Evolutionary conservation across 257 asterid species (phyloP).

Genomic region (Echium plantagineum): DNA sequence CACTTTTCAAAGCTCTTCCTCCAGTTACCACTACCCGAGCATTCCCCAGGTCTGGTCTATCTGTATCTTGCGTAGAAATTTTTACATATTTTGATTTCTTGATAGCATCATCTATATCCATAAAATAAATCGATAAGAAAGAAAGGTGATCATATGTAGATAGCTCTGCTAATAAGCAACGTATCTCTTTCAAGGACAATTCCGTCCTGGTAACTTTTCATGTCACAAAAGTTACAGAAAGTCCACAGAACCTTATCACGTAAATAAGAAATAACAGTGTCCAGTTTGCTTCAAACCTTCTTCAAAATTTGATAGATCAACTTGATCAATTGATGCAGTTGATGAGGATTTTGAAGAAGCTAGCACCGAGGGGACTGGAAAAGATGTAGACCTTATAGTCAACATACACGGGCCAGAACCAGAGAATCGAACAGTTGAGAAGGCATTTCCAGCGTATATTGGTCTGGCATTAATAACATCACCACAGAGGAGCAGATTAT

Average conservation of each 20-base stretch:
- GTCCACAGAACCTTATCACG: neutral
- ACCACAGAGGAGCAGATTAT: neutral
- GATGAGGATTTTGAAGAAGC: conserved; percentile 38
- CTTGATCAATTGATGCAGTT: conserved; percentile 49
- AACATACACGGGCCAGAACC: conserved; percentile 87
- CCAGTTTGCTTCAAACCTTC: conserved; percentile 49
- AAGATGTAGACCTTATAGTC: conserved; percentile 84
- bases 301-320: conserved; percentile 60
- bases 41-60: conserved; percentile 87
- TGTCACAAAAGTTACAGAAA: neutral
- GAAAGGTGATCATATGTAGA: neutral
- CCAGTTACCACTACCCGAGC: conserved; percentile 82
- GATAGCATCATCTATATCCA: conserved; percentile 46
- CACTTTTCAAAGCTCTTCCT: conserved; percentile 89
- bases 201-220: neutral
- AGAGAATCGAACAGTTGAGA: conserved; percentile 67
- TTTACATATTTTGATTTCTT: conserved; percentile 62
- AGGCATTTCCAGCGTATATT: conserved; percentile 96
- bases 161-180: conserved; percentile 6
- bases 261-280: neutral
- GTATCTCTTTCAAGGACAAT: neutral
- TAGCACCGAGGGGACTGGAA: conserved; percentile 30
- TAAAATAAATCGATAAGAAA: conserved; percentile 3
- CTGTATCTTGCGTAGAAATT: conserved; percentile 68
- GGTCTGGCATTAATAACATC: conserved; percentile 53